A percentile compares a stretch with the other conserved stretches of the same genome.
phyloP scores from a whole-genome alignment of 1,139 yeast species.

The Protomyces pachydermus region DNA sequence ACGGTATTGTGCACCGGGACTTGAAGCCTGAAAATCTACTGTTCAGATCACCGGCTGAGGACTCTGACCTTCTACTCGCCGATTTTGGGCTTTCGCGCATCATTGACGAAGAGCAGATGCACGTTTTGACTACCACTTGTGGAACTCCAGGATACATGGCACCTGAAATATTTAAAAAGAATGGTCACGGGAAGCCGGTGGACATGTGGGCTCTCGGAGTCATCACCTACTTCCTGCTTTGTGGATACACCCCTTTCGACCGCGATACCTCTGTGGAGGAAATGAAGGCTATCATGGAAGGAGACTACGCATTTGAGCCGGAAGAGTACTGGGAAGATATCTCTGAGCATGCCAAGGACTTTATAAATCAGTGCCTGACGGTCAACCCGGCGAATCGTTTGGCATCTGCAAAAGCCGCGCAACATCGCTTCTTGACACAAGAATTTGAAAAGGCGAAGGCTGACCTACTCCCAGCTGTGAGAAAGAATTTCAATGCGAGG shows the following conservation, averaged over 20 bases:
- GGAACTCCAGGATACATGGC: constrained; percentile 78
- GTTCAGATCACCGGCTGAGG: constrained; percentile 45
- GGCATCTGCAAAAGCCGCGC: constrained; percentile 46
- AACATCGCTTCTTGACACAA: constrained; percentile 48
- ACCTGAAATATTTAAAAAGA: constrained; percentile 54
- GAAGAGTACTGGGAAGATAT: constrained; percentile 55
- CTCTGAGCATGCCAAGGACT: constrained; percentile 53
- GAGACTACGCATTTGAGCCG: constrained; percentile 59
- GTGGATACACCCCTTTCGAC: constrained; percentile 77
- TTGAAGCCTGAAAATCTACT: constrained; percentile 88
- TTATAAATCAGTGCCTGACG: constrained; percentile 53
- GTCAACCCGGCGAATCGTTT: constrained; percentile 48
- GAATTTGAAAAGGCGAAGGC: constrained; percentile 31
- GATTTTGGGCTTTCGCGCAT: constrained; percentile 65
- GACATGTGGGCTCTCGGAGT: constrained; percentile 81
- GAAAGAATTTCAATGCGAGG: constrained; percentile 36
- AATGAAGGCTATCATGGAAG: constrained; percentile 53
- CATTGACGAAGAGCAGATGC: constrained; percentile 43
- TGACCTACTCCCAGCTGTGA: constrained; percentile 41
- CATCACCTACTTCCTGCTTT: constrained; percentile 61
- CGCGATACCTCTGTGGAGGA: constrained; percentile 70
- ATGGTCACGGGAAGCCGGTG: constrained; percentile 54
- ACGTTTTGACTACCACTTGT: constrained; percentile 46
- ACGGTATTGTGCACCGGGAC: constrained; percentile 85
- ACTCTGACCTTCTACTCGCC: constrained; percentile 56